A percentile compares a stretch with the other conserved stretches of the same genome.
Evolutionary conservation across 306 rosid genomes (phyloP).

Genomic region (Rosa lucieae): DNA sequence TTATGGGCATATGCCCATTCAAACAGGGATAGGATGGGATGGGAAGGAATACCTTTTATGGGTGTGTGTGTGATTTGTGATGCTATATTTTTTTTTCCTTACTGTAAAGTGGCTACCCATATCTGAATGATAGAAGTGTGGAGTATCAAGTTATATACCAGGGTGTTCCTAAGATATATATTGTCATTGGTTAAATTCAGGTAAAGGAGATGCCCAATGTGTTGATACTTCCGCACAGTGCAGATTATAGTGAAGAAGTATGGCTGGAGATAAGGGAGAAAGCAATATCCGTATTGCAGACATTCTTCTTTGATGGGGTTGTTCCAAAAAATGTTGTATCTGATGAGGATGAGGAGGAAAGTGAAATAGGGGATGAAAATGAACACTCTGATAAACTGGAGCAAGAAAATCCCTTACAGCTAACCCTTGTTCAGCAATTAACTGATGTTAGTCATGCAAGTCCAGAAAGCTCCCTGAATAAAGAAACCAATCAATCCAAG

Average conservation of each 20-base stretch:
- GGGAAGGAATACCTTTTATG: background rate
- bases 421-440: conserved; percentile 53
- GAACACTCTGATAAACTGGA: conserved; percentile 62
- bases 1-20: background rate
- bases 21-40: background rate
- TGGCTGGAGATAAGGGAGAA: conserved; percentile 99
- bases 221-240: conserved; percentile 97
- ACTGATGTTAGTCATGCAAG: conserved; percentile 47
- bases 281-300: conserved; percentile 80
- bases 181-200: conserved; percentile 49
- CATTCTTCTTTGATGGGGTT: conserved; percentile 79
- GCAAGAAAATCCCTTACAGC: conserved; percentile 54
- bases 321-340: conserved; percentile 74
- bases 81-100: background rate
- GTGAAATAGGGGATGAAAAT: conserved; percentile 62
- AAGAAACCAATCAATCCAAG: conserved; percentile 48
- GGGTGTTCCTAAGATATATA: conserved; percentile 12
- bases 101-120: background rate
- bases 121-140: background rate
- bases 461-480: conserved; percentile 68
- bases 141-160: background rate
- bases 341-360: conserved; percentile 69
- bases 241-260: conserved; percentile 98
- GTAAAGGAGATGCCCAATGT: conserved; percentile 99
- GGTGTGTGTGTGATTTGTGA: background rate